Evolutionary conservation across 139 green algal species (phyloP), one percentile per base, ranked within the genome.

Genomic region (Dunaliella primolecta): DNA sequence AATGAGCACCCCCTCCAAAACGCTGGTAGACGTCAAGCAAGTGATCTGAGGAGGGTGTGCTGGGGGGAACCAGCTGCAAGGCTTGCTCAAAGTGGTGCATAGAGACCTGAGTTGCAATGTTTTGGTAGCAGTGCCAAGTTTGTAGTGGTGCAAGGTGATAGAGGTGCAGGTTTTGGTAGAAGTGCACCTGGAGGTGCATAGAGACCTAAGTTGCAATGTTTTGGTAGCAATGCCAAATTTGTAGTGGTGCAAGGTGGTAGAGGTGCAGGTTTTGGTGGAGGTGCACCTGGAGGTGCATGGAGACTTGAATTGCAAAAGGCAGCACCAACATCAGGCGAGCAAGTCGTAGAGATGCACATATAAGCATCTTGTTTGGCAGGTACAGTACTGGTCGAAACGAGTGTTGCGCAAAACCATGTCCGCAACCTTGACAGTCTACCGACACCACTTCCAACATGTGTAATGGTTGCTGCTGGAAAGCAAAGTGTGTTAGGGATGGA

Each of bases 51-150:
- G 75, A 2, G 30, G 29, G 31, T 20, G 75, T 30, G 32, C 75
- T 80, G 75, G 75, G 75, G 3, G 33, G n/a, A 27, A 80, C 75
- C 30, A 80, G 75, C n/a, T 36, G 30, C 75, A 38, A 30, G 75
- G 75, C 75, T 2, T 27, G 3, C 2, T 23, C 29, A 36, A 80
- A 37, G 30, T 80, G 75, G n/a, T 30, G 75, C 75, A 37, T 46
- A 30, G n/a, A 46, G n/a, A 80, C 75, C 75, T 80, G 75, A 77
- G 27, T 77, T 64, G 46, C 7, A 64, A 64, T 64, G 15, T 64
- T 15, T 64, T 64, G 46, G 15, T 64, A 15, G 15, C 15, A 15
- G 46, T 64, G n/a, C n/a, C n/a, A n/a, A n/a, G n/a, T n/a, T n/a
- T n/a, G n/a, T 15, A 64, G 46, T 64, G 46, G 7, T 25, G 7